phyloP scores from a whole-genome alignment of 345 rosid genomes.

The Populus ilicifolia region DNA sequence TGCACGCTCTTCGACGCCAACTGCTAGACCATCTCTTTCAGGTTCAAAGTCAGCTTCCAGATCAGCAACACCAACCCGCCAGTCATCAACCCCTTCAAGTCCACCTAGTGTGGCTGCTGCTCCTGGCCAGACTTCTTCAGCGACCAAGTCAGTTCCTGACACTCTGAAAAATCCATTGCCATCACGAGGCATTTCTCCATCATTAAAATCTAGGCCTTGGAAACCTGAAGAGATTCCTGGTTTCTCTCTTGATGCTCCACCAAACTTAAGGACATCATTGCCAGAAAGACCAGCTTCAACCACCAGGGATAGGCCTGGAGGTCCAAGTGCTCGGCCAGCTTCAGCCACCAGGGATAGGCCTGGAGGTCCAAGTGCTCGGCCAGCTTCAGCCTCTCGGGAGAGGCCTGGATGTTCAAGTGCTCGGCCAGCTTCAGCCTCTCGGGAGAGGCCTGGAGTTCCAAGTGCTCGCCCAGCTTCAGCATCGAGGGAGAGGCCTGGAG shows the following conservation, averaged over 20 bases:
- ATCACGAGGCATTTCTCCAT: conserved; percentile 26
- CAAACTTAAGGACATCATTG: conserved; percentile 24
- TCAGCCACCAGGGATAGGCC: conserved; percentile 19
- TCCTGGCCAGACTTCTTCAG: conserved; percentile 41
- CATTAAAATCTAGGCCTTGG: conserved; percentile 25
- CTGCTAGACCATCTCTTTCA: conserved; percentile 37
- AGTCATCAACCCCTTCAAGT: conserved; percentile 7
- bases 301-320: conserved; percentile 21
- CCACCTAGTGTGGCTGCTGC: conserved; percentile 29
- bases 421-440: conserved; percentile 25
- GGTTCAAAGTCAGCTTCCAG: conserved; percentile 34
- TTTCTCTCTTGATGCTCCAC: conserved; percentile 29
- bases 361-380: conserved; percentile 4
- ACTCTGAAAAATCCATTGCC: conserved; percentile 18
- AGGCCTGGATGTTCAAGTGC: conserved; percentile 13
- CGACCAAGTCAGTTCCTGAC: conserved; percentile 32
- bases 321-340: neutral
- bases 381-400: conserved; percentile 21
- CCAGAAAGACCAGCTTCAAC: conserved; percentile 32
- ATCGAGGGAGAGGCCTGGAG: conserved; percentile 18
- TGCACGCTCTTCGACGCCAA: conserved; percentile 46
- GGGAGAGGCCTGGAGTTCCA: conserved; percentile 17
- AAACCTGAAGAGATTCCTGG: conserved; percentile 28
- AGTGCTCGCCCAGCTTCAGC: conserved; percentile 15
- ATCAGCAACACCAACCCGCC: conserved; percentile 25